These are phyloP conservation scores for Aspergillus pseudoglaucus DNA, from an alignment of 2,329 filamentous ascomycete genomes.

Conservation along the genomic window DNA sequence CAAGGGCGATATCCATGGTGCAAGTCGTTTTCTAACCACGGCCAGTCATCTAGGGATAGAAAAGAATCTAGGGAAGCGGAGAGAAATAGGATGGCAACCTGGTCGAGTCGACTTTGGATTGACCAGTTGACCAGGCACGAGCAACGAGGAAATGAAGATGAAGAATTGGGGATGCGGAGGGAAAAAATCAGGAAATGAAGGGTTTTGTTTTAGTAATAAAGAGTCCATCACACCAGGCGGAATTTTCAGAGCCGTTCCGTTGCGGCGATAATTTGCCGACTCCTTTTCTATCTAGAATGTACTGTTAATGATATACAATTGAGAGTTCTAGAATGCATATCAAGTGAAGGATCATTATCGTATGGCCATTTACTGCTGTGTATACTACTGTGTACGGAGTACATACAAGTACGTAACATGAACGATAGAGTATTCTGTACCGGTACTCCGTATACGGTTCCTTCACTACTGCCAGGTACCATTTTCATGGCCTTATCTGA, in stretches of 20 bases:
- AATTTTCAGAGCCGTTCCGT: slow-evolving; percentile 20
- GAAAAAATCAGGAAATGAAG: background rate
- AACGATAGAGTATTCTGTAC: no score
- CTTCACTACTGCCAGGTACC: no score
- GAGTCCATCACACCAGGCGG: slow-evolving; percentile 28
- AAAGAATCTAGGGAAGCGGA: background rate
- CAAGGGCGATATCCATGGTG: slow-evolving; percentile 85
- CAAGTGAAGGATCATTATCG: no score
- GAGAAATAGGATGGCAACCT: background rate
- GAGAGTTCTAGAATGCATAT: no score
- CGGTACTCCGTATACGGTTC: no score
- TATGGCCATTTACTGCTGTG: no score
- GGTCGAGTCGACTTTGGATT: no score
- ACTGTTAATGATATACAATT: background rate
- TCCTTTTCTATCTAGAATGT: background rate
- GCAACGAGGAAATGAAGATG: background rate
- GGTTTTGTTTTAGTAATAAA: background rate
- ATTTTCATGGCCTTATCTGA: no score
- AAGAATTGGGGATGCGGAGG: background rate
- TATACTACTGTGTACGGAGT: no score
- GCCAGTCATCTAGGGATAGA: background rate
- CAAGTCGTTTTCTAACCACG: background rate
- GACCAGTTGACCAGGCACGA: no score
- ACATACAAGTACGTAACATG: no score
- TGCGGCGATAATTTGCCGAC: slow-evolving; percentile 7